phyloP scores from a whole-genome alignment of 768 basidiomycete genomes.

The Kwoniella sp. region DNA sequence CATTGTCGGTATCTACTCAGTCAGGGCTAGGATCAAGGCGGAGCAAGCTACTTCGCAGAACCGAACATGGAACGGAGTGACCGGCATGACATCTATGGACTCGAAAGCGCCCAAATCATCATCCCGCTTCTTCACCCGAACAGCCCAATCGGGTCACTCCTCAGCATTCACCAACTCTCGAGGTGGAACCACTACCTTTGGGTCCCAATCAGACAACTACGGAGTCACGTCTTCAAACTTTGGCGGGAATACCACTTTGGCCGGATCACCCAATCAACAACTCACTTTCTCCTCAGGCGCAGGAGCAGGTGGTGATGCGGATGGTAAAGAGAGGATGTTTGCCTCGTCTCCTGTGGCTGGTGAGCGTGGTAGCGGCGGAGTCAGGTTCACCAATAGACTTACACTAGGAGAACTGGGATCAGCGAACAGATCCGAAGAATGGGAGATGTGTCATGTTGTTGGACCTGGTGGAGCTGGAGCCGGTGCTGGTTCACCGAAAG shows the following conservation, averaged over 20 bases:
- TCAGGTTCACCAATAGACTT: constrained; percentile 40
- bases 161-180: constrained; percentile 27
- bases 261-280: constrained; percentile 17
- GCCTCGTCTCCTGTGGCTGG: neutral
- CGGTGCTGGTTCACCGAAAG: neutral
- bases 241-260: constrained; percentile 24
- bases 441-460: constrained; percentile 12
- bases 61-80: constrained; percentile 38
- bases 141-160: constrained; percentile 11
- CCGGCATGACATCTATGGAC: constrained; percentile 20
- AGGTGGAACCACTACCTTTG: constrained; percentile 20
- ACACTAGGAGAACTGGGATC: constrained; percentile 8
- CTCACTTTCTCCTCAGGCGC: neutral
- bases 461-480: no score
- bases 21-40: constrained; percentile 24
- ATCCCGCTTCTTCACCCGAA: constrained; percentile 23
- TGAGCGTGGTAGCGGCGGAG: constrained; percentile 1
- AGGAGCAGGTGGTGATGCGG: neutral
- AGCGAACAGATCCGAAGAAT: constrained; percentile 12
- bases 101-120: constrained; percentile 16
- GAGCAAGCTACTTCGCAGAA: constrained; percentile 28
- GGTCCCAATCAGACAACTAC: constrained; percentile 19
- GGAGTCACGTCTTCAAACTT: constrained; percentile 35
- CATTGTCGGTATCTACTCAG: constrained; percentile 33
- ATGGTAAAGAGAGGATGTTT: neutral